Conservation (phyloP, 257 asterid genomes). For the Primulina tabacum region DNA sequence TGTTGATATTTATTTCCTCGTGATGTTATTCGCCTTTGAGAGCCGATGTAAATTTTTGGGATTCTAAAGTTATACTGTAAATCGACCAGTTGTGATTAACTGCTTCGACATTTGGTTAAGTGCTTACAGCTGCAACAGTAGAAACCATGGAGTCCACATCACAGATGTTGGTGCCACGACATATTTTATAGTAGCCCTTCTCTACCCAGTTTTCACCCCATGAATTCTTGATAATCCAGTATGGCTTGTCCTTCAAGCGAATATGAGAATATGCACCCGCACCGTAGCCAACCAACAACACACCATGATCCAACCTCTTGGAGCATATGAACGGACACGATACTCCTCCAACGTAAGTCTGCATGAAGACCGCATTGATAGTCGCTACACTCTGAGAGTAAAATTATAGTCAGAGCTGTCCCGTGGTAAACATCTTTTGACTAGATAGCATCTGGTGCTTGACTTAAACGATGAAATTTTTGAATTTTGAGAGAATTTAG, state of each 20-base stretch:
- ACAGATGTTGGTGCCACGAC: conserved; percentile 67
- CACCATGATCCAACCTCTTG: conserved; percentile 68
- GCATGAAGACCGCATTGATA: conserved; percentile 90
- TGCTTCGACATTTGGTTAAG: background rate
- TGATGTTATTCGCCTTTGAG: background rate
- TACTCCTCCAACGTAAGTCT: conserved; percentile 78
- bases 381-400: conserved; percentile 47
- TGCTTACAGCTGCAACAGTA: conserved; percentile 36
- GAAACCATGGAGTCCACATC: conserved; percentile 93
- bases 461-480: background rate
- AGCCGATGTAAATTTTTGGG: background rate
- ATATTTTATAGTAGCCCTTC: conserved; percentile 74
- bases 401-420: background rate
- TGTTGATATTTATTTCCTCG: background rate
- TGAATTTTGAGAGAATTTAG: background rate
- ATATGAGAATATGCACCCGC: conserved; percentile 68
- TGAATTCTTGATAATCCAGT: conserved; percentile 86
- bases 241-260: conserved; percentile 83
- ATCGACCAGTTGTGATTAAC: background rate
- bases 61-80: background rate
- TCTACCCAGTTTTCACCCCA: conserved; percentile 98
- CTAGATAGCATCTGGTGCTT: background rate
- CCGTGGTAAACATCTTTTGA: background rate
- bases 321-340: conserved; percentile 82
- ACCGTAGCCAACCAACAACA: conserved; percentile 77